A percentile compares a stretch with the other conserved stretches of the same genome.
Evolutionary conservation across 108 stramenopile genomes (phyloP).

Genomic region (Phaeodactylum tricornutum): DNA sequence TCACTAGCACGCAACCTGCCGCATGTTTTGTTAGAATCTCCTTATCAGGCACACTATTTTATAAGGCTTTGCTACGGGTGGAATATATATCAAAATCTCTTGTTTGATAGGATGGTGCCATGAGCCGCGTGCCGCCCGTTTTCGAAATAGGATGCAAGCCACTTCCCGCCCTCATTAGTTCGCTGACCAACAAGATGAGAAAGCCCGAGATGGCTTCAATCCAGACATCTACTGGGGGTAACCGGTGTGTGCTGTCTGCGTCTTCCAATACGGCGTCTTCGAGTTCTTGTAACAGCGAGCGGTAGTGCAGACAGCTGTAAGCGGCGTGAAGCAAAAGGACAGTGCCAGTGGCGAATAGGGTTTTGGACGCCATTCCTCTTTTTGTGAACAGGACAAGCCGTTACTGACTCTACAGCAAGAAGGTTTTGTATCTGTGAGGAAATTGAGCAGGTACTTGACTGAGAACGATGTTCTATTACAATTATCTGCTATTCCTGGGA

Average conservation of each 20-base stretch:
- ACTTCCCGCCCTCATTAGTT: conserved; percentile 22
- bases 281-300: conserved; percentile 24
- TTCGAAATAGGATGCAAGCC: conserved; percentile 2
- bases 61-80: conserved; percentile 13
- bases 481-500: too few species aligned
- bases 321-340: conserved; percentile 35
- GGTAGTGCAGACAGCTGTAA: conserved; percentile 38
- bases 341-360: conserved; percentile 7
- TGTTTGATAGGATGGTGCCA: conserved; percentile 24
- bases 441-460: too few species aligned
- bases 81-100: conserved; percentile 44
- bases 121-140: conserved; percentile 2
- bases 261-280: conserved; percentile 15
- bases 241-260: neutral
- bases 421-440: too few species aligned
- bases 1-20: too few species aligned
- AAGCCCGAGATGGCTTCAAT: conserved; percentile 21
- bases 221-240: conserved; percentile 26
- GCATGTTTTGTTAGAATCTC: too few species aligned
- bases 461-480: too few species aligned
- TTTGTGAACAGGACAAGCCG: too few species aligned
- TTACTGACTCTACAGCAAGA: too few species aligned
- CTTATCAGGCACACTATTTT: too few species aligned
- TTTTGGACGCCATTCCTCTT: neutral
- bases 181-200: conserved; percentile 14